Base-by-base conservation (phyloP, 345 rosid species). In the Boechera retrofracta region DNA sequence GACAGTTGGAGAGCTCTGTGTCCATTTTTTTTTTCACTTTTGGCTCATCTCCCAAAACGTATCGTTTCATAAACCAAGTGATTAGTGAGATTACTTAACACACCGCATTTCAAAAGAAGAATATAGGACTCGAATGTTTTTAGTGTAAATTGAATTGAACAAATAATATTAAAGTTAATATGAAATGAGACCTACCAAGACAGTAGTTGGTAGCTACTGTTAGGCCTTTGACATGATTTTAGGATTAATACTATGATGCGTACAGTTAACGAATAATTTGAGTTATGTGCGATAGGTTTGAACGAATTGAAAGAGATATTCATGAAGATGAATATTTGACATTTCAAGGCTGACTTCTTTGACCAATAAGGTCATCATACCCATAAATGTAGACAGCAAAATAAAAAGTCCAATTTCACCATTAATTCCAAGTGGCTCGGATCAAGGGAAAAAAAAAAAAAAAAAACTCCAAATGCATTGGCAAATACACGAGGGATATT, bases 1-100 rank as follows among this genome's bases (percentile, higher is more conserved):
- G 71, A 77, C 80, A 63, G 75, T 77, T 70, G 71, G 80, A 71
- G 65, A 71, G 71, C 76, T 77, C 66, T 39, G 71, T 77, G 38
- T 71, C 81, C 68, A 71, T 77, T 64, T 63, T 63, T 77, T 26
- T 71, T n/a, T 47, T n/a, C 9, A n/a, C 64, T 63, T 77, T 77
- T 35, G 51, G 49, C 62, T 21, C 57, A 49, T 49, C 24, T 1
- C 31, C 57, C n/a, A 42, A 67, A 58, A 49, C 53, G 63, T 62
- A 39, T 36, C 79, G 79, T 75, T 66, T 51, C 26, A 16, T 38
- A 15, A 35, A 35, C 76, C 58, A 61, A 13, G 15, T 21, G 24
- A 31, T 24, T 56, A 44, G 7, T 10, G 4, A 38, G 12, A 39
- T 39, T 39, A 10, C 44, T 39, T 39, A 2, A 39, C 42, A 39